phyloP scores from a whole-genome alignment of 1,139 yeast species.

The Candida sp. region DNA sequence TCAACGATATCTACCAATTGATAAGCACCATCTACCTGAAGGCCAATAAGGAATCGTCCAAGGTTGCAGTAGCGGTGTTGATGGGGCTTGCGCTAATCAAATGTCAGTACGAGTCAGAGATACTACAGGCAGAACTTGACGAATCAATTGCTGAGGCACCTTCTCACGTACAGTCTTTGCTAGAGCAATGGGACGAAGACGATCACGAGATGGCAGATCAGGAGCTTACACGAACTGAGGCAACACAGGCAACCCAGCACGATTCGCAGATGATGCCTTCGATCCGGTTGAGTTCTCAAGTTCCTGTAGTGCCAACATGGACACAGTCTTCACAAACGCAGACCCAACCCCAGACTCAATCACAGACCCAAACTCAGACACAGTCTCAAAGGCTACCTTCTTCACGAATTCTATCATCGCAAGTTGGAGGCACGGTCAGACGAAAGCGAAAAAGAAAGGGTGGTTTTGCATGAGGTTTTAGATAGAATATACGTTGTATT shows the following conservation, averaged over 20 bases:
- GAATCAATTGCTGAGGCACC: constrained; percentile 19
- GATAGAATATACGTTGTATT: no score
- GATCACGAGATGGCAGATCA: neutral
- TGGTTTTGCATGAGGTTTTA: constrained; percentile 16
- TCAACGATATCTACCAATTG: constrained; percentile 10
- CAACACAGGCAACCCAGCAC: neutral
- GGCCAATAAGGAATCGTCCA: constrained; percentile 1
- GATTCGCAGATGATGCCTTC: constrained; percentile 7
- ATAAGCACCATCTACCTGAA: constrained; percentile 4
- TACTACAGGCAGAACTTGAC: constrained; percentile 14
- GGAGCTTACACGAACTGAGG: neutral
- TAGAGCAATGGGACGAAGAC: constrained; percentile 30
- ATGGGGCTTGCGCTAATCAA: constrained; percentile 31
- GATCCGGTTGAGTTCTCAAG: neutral
- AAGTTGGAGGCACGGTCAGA: constrained; percentile 10
- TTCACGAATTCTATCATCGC: constrained; percentile 6
- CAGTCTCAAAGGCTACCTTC: constrained; percentile 2
- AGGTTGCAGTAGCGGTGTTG: constrained; percentile 15
- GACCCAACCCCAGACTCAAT: constrained; percentile 5
- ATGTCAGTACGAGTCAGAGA: constrained; percentile 17
- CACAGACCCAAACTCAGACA: constrained; percentile 3
- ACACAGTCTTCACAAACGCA: constrained; percentile 6
- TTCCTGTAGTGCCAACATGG: neutral
- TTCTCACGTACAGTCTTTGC: constrained; percentile 22
- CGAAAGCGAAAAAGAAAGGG: constrained; percentile 31